Evolutionary conservation across 305 asterid species (phyloP), one percentile per base, ranked within the genome.

Genomic region (Salvia sclarea): DNA sequence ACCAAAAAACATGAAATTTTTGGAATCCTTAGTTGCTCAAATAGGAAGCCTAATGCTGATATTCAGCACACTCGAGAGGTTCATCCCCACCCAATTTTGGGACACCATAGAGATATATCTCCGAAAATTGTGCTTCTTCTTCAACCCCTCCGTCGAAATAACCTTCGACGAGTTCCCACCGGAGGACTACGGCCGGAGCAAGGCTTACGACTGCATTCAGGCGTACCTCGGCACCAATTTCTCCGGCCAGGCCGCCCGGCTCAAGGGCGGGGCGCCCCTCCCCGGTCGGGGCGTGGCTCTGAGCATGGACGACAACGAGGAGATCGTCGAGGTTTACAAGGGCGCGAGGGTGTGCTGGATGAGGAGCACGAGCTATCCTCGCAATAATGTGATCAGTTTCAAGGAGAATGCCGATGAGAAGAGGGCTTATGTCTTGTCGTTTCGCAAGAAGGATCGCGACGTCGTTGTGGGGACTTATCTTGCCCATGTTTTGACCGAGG

Each of bases 401-500:
- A 22, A 20, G 31, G 14, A 37, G 1, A 38, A 33, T 14, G 8
- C 11, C 0, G 49, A 18, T 37, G 65, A 59, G 65, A 59, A 59
- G 65, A 37, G 65, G 49, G 49, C 65, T 37, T 59, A 59, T 12
- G n/a, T 37, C 16, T 3, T 59, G 65, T 59, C 65, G 49, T 59
- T 59, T 59, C 48, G 18, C 0, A 16, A 5, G 0, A 59, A 59
- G 8, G 65, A 59, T 21, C 65, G 48, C 0, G 20, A 59, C 0
- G 17, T 59, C 2, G 49, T 59, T 2, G 10, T 59, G 0, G 68
- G 68, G 10, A 2, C 61, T 9, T 60, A 48, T 31, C 2, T 70
- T 45, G 28, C 11, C 54, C 75, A 70, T 38, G 75, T 70, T 25
- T 14, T 70, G 12, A 13, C 4, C 10, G 75, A 70, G 50, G 75